Percentiles rank a stretch among this genome's conserved stretches.
phyloP scores from a whole-genome alignment of 208 protist genomes.

The Endotrypanum monterogeii region DNA sequence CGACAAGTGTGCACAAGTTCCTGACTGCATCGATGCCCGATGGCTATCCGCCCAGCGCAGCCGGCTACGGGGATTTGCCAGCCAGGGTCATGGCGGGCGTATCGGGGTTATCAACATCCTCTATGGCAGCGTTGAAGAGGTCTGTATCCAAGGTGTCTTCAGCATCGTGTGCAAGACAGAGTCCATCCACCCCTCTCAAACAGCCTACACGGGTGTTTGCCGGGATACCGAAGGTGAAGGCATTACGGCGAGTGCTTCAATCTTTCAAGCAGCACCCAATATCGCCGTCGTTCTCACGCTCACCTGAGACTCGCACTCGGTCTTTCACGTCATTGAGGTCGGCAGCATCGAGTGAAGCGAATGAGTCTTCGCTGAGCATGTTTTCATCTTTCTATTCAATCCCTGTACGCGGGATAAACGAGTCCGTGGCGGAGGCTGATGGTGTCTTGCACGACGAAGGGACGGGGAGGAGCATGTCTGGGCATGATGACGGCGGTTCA shows the following conservation, averaged over 20 bases:
- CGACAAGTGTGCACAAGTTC: not conserved
- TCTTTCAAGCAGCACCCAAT: constrained; percentile 8
- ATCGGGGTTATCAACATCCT: not conserved
- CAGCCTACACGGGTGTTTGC: constrained; percentile 20
- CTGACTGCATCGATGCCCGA: not conserved
- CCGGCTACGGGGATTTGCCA: not conserved
- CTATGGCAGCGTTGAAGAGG: not conserved
- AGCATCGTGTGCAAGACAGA: not conserved
- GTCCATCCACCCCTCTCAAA: not conserved
- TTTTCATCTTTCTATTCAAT: not conserved
- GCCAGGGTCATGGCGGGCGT: too few species aligned
- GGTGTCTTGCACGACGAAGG: not conserved
- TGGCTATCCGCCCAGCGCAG: not conserved
- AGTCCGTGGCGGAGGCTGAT: not conserved
- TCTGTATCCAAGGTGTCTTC: not conserved
- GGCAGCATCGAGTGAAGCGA: not conserved
- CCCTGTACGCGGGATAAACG: not conserved
- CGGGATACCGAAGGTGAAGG: constrained; percentile 8
- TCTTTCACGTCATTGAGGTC: not conserved
- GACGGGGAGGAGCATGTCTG: not conserved
- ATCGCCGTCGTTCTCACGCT: not conserved
- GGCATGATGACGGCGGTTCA: not conserved
- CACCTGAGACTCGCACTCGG: not conserved
- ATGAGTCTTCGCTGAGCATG: not conserved
- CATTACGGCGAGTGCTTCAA: constrained; percentile 14